Conservation (phyloP, 2,329 filamentous ascomycete genomes). For the Exophiala mesophila region DNA sequence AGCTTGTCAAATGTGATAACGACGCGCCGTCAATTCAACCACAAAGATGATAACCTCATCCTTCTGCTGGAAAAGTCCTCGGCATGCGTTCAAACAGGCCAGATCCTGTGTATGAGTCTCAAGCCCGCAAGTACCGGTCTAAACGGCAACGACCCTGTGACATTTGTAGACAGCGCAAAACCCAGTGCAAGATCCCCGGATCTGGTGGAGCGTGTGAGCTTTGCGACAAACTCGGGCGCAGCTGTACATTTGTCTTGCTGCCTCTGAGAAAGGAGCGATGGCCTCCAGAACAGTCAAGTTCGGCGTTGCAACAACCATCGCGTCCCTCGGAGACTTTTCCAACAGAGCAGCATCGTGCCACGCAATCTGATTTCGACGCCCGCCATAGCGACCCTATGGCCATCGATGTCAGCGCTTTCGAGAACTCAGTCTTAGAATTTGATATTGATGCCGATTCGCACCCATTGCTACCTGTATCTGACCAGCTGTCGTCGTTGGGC, state of each 20-base stretch:
- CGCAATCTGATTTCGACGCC: constrained; percentile 6
- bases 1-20: constrained; percentile 4
- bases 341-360: constrained; percentile 4
- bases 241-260: constrained; percentile 13
- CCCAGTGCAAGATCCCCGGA: constrained; percentile 10
- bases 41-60: constrained; percentile 3
- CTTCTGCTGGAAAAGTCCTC: constrained; percentile 3
- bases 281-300: constrained; percentile 5
- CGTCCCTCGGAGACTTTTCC: constrained; percentile 4
- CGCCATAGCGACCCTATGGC: constrained; percentile 5
- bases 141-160: constrained; percentile 12
- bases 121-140: constrained; percentile 12
- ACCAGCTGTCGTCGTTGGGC: constrained; percentile 6
- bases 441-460: constrained; percentile 6
- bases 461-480: constrained; percentile 5
- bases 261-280: constrained; percentile 7
- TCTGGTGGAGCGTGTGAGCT: constrained; percentile 11
- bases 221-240: constrained; percentile 8
- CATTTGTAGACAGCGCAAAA: constrained; percentile 8
- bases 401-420: constrained; percentile 7
- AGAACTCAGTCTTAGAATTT: constrained; percentile 4
- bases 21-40: constrained; percentile 5
- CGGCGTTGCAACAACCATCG: constrained; percentile 2
- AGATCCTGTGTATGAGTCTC: constrained; percentile 7
- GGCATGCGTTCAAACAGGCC: constrained; percentile 6